Conservation (phyloP, 2,329 filamentous ascomycete genomes). For the Epichloe coenophiala region DNA sequence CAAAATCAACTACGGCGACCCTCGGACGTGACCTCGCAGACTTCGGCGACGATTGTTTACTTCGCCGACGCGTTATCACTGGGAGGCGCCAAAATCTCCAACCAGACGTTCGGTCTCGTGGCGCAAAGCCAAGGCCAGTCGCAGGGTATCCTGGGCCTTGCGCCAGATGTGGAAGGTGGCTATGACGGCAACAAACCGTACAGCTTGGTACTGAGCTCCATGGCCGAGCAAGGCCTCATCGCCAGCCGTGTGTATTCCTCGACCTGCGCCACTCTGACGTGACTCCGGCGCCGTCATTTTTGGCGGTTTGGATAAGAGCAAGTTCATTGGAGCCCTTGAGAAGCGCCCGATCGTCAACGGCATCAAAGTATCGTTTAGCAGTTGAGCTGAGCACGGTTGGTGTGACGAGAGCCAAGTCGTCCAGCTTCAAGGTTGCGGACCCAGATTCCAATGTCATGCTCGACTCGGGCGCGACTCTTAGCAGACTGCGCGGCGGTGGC, state of each 20-base stretch:
- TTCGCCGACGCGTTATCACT: constrained; percentile 33
- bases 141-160: constrained; percentile 38
- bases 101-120: constrained; percentile 38
- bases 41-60: constrained; percentile 28
- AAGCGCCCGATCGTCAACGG: constrained; percentile 29
- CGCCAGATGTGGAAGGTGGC: constrained; percentile 26
- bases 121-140: constrained; percentile 31
- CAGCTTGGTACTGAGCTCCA: constrained; percentile 37
- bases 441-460: constrained; percentile 30
- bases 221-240: constrained; percentile 33
- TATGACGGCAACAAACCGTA: constrained; percentile 28
- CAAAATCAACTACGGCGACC: constrained; percentile 27
- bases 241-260: constrained; percentile 36
- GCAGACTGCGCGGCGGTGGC: constrained; percentile 30
- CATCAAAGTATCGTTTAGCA: constrained; percentile 21
- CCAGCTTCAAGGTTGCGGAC: constrained; percentile 13
- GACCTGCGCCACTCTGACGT: constrained; percentile 32
- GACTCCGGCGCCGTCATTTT: constrained; percentile 37
- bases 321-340: constrained; percentile 33
- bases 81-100: constrained; percentile 25
- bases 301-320: constrained; percentile 38
- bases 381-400: constrained; percentile 20
- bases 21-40: constrained; percentile 21
- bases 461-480: constrained; percentile 39
- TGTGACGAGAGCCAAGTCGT: constrained; percentile 13